Conservation (phyloP, 345 rosid genomes). For the Balakata baccata region DNA sequence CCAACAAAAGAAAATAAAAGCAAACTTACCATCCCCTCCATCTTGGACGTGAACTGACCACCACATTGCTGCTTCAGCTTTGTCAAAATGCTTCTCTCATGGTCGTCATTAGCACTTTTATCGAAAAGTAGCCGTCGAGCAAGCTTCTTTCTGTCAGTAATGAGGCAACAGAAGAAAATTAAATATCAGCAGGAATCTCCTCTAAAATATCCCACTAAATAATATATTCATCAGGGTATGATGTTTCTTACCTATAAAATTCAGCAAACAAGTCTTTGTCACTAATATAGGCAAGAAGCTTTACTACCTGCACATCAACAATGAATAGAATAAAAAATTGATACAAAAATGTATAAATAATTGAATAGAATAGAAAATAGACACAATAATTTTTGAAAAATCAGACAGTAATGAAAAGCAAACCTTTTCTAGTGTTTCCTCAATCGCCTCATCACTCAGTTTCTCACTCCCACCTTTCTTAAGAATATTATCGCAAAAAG, state of each 20-base stretch:
- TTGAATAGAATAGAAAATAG: neutral
- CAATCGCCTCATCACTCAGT: slow-evolving; percentile 44
- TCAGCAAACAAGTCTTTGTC: slow-evolving; percentile 42
- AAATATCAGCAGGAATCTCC: neutral
- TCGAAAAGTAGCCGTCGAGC: slow-evolving; percentile 39
- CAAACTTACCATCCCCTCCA: slow-evolving; percentile 33
- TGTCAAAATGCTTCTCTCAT: slow-evolving; percentile 35
- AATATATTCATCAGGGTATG: neutral
- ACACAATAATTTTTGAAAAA: neutral
- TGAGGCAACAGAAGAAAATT: neutral
- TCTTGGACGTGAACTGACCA: slow-evolving; percentile 58
- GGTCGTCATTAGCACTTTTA: slow-evolving; percentile 35
- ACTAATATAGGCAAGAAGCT: slow-evolving; percentile 34
- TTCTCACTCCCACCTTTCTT: slow-evolving; percentile 40
- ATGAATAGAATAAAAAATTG: neutral
- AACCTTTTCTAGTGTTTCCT: slow-evolving; percentile 40
- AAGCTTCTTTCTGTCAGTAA: slow-evolving; percentile 47
- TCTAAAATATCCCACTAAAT: neutral
- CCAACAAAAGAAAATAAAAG: neutral
- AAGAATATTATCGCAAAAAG: slow-evolving; percentile 41
- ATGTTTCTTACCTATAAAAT: slow-evolving; percentile 27
- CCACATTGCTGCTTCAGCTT: slow-evolving; percentile 53
- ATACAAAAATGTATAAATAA: neutral
- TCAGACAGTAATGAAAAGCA: neutral
- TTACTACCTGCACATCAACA: slow-evolving; percentile 21